phyloP scores from a whole-genome alignment of 257 asterid genomes.

The Verbena officinalis region DNA sequence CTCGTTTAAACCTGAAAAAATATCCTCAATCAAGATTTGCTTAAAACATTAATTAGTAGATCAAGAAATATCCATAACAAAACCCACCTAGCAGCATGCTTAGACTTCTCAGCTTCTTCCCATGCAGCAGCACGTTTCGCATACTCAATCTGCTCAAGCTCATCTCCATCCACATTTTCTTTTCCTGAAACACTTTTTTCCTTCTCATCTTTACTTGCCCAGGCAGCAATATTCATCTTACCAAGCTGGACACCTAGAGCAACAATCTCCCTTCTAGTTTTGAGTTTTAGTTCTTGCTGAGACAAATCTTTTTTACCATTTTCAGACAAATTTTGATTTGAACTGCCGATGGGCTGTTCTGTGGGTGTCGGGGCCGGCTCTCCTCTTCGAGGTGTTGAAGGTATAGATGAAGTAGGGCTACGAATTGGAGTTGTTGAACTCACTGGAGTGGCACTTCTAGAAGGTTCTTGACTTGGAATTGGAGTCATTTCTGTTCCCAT shows the following conservation, averaged over 20 bases:
- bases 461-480: slow-evolving; percentile 96
- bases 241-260: slow-evolving; percentile 96
- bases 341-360: slow-evolving; percentile 33
- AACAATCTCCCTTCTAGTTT: slow-evolving; percentile 85
- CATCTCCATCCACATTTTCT: slow-evolving; percentile 41
- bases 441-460: slow-evolving; percentile 86
- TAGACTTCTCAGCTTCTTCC: slow-evolving; percentile 91
- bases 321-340: slow-evolving; percentile 35
- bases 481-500: slow-evolving; percentile 99
- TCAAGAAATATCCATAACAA: background rate
- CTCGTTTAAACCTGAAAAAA: slow-evolving; percentile 73
- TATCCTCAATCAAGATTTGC: slow-evolving; percentile 11
- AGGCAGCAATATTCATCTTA: slow-evolving; percentile 94
- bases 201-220: slow-evolving; percentile 94
- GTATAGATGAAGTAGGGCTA: slow-evolving; percentile 87
- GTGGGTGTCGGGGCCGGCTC: slow-evolving; percentile 72
- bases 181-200: slow-evolving; percentile 43
- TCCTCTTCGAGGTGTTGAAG: slow-evolving; percentile 88
- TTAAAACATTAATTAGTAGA: slow-evolving; percentile 3
- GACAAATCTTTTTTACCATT: slow-evolving; percentile 60
- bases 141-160: slow-evolving; percentile 63
- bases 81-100: slow-evolving; percentile 81
- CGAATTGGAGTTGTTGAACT: slow-evolving; percentile 86
- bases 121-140: slow-evolving; percentile 89
- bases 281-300: slow-evolving; percentile 78